phyloP scores from a whole-genome alignment of 1,284 basidiomycete species.

The Ganoderma boninense region DNA sequence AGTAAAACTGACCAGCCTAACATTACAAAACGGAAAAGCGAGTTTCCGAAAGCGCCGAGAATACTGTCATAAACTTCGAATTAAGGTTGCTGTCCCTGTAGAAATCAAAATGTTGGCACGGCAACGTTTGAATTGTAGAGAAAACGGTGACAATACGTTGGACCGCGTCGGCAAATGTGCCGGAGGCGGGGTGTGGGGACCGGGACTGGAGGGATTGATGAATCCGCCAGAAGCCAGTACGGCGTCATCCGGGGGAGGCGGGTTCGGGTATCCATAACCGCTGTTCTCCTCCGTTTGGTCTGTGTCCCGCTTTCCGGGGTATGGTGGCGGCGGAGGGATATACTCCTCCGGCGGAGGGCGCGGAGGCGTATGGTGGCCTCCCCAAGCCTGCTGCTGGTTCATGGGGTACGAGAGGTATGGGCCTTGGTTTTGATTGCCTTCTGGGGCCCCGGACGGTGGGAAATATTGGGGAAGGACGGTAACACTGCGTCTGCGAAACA shows the following conservation, averaged over 20 bases:
- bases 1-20: background rate
- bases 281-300: conserved; percentile 26
- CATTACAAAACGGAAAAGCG: background rate
- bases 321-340: conserved; percentile 30
- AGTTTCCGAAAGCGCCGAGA: background rate
- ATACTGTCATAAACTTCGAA: background rate
- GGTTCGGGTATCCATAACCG: conserved; percentile 22
- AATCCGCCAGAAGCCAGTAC: conserved; percentile 23
- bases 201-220: conserved; percentile 19
- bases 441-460: background rate
- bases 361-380: conserved; percentile 14
- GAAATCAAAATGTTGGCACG: background rate
- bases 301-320: conserved; percentile 23
- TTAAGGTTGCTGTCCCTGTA: background rate
- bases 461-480: conserved; percentile 21
- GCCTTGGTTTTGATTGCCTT: conserved; percentile 22
- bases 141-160: background rate
- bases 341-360: conserved; percentile 18
- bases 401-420: conserved; percentile 21
- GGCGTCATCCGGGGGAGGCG: conserved; percentile 1
- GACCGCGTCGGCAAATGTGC: background rate
- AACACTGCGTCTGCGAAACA: conserved; percentile 22
- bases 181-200: conserved; percentile 18
- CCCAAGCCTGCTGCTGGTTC: conserved; percentile 14
- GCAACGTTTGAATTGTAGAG: too few species aligned